These are phyloP conservation scores for Hypoxylon trugodes DNA, from an alignment of 495 filamentous ascomycete genomes.

Conservation along the genomic window DNA sequence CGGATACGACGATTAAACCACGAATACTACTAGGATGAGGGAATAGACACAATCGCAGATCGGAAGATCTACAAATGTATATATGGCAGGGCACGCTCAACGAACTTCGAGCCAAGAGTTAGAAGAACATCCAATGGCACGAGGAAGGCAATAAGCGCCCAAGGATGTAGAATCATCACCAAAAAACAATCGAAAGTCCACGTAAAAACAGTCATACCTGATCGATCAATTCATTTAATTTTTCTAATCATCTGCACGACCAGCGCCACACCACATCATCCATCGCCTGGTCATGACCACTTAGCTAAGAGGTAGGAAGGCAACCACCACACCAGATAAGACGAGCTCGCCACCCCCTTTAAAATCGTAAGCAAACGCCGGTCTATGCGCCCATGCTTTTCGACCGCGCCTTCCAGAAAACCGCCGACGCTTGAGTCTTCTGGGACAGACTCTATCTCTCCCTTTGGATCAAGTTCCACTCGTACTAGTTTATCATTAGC, in stretches of 20 bases:
- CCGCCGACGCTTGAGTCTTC: not conserved
- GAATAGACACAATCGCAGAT: not conserved
- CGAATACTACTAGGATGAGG: not conserved
- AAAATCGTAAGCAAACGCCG: constrained; percentile 20
- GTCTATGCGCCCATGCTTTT: constrained; percentile 28
- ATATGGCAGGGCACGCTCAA: constrained; percentile 25
- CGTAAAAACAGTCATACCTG: not conserved
- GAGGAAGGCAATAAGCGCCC: not conserved
- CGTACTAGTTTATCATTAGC: constrained; percentile 67
- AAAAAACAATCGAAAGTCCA: not conserved
- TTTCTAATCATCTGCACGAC: not conserved
- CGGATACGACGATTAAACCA: constrained; percentile 76
- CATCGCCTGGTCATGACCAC: not conserved
- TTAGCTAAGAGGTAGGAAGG: constrained; percentile 8
- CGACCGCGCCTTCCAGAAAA: constrained; percentile 14
- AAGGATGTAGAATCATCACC: not conserved
- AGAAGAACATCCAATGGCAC: not conserved
- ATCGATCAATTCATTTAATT: constrained; percentile 1
- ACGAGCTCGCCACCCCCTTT: not conserved
- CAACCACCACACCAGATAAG: not conserved
- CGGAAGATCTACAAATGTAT: constrained; percentile 37
- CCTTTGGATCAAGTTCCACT: constrained; percentile 86
- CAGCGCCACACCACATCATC: constrained; percentile 12
- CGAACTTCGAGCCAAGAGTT: not conserved
- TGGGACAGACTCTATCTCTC: constrained; percentile 52